These are phyloP conservation scores for Cladosporium velox DNA, from an alignment of 2,329 filamentous ascomycete genomes.

Conservation along the genomic window DNA sequence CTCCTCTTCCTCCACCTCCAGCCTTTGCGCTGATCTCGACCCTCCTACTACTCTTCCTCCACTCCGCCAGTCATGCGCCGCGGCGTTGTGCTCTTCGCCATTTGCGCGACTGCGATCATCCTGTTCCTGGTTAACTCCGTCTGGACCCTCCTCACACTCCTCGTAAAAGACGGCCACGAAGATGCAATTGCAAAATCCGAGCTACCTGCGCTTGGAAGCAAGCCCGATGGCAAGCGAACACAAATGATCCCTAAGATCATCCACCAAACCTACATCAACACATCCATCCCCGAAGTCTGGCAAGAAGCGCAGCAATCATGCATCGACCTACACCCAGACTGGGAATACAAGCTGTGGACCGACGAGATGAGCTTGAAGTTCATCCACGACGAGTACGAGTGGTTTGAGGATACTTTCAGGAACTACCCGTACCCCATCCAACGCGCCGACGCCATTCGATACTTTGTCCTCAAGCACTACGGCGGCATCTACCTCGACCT, in stretches of 20 bases:
- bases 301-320: conserved; percentile 65
- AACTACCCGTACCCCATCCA: conserved; percentile 75
- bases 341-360: conserved; percentile 82
- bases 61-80: conserved; percentile 55
- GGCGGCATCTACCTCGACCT: conserved; percentile 82
- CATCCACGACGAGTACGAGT: conserved; percentile 71
- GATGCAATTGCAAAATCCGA: conserved; percentile 69
- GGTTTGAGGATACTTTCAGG: conserved; percentile 70
- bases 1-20: conserved; percentile 11
- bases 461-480: conserved; percentile 75
- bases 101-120: conserved; percentile 66
- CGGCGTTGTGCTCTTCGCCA: conserved; percentile 62
- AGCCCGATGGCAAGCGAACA: conserved; percentile 54
- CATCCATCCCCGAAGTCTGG: conserved; percentile 69
- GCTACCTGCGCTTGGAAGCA: conserved; percentile 64
- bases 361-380: conserved; percentile 69
- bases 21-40: conserved; percentile 4
- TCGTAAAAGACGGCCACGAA: conserved; percentile 66
- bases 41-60: background rate
- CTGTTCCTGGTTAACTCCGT: conserved; percentile 66
- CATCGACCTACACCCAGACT: conserved; percentile 63
- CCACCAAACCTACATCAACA: conserved; percentile 74
- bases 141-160: conserved; percentile 69
- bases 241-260: conserved; percentile 75
- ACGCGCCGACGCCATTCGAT: conserved; percentile 73